These are phyloP conservation scores for Elsinoe batatas DNA, from an alignment of 2,329 filamentous ascomycete species.

Conservation along the genomic window DNA sequence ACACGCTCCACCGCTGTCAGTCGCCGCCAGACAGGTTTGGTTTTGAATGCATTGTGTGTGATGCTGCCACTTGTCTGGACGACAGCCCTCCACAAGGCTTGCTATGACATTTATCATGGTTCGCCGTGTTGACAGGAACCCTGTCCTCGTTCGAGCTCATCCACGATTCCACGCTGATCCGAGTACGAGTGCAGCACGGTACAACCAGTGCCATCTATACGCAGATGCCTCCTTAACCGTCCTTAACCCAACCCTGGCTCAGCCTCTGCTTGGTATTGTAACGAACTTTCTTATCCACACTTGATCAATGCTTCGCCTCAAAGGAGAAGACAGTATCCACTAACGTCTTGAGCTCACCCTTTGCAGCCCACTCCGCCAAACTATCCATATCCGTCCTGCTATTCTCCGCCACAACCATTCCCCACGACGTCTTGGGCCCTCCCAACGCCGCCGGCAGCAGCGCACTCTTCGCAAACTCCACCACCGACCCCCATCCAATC, in stretches of 20 bases:
- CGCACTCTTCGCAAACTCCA: constrained; percentile 29
- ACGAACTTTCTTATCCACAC: not conserved
- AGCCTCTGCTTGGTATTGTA: not conserved
- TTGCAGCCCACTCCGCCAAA: constrained; percentile 46
- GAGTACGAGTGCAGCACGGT: too few relatives aligned
- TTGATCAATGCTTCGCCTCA: constrained; percentile 21
- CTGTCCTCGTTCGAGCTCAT: not conserved
- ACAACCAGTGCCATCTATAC: not conserved
- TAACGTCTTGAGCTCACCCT: constrained; percentile 49
- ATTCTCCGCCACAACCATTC: constrained; percentile 24
- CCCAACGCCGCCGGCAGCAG: constrained; percentile 40
- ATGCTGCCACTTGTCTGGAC: not conserved
- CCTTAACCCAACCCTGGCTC: not conserved
- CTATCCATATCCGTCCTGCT: constrained; percentile 32
- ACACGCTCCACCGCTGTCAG: constrained; percentile 7
- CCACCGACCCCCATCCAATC: constrained; percentile 24
- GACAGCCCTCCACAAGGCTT: not conserved
- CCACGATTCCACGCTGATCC: too few relatives aligned
- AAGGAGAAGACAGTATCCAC: constrained; percentile 48
- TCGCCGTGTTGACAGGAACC: not conserved
- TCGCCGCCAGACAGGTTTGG: not conserved
- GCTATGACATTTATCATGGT: not conserved
- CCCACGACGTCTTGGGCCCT: constrained; percentile 39
- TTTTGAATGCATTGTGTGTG: not conserved
- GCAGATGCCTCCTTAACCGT: not conserved